phyloP scores from a whole-genome alignment of 208 protist species.

The Balamuthia mandrillaris region DNA sequence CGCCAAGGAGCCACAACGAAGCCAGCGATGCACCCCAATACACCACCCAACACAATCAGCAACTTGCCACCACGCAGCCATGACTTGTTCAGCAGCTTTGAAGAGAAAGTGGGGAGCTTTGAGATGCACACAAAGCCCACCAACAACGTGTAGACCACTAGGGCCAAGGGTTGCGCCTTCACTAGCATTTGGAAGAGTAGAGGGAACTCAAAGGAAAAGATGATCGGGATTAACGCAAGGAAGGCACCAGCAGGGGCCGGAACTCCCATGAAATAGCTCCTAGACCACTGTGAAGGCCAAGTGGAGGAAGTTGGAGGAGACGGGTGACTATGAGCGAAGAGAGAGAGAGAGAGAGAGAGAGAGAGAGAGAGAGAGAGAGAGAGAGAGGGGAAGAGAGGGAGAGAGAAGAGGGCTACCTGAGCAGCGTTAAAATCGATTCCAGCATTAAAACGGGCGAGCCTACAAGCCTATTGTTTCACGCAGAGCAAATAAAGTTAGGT shows the following conservation, averaged over 20 bases:
- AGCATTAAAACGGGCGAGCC: constrained; percentile 23
- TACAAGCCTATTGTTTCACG: neutral
- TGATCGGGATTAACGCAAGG: neutral
- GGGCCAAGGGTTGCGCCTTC: neutral
- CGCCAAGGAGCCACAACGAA: neutral
- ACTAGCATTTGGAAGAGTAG: neutral
- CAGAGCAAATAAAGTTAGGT: too few species aligned
- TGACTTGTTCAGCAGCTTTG: constrained; percentile 11
- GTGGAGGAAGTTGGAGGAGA: too few species aligned
- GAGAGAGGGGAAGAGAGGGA: too few species aligned
- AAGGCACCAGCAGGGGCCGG: constrained; percentile 28
- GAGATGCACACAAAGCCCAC: neutral
- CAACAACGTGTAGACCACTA: neutral
- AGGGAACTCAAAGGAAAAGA: neutral
- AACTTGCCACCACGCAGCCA: neutral
- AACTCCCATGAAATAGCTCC: constrained; percentile 36
- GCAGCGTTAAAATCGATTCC: constrained; percentile 22
- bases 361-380: too few species aligned
- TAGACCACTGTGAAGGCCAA: neutral
- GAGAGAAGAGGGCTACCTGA: too few species aligned
- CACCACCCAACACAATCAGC: neutral
- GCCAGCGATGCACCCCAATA: neutral
- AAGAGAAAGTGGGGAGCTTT: constrained; percentile 13
- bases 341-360: too few species aligned
- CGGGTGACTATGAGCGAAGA: too few species aligned